These are phyloP conservation scores for Cryomyces antarcticus DNA, from an alignment of 495 filamentous ascomycete species.

Conservation along the genomic window DNA sequence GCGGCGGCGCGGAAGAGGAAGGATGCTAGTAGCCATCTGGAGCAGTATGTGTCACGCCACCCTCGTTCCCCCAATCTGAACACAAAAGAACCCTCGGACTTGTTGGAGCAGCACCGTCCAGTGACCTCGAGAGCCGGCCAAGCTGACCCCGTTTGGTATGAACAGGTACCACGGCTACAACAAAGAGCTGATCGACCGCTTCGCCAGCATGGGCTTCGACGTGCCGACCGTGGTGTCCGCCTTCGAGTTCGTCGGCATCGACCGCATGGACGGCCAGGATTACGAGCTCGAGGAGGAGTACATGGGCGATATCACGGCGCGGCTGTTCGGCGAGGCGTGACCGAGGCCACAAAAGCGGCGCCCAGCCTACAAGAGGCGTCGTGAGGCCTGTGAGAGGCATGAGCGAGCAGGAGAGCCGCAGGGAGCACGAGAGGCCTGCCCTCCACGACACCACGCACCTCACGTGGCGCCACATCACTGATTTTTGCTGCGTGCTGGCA, in stretches of 20 bases:
- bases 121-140: no score
- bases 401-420: no score
- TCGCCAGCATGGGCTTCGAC: conserved; percentile 84
- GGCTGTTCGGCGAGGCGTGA: conserved; percentile 52
- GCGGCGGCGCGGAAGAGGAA: conserved; percentile 26
- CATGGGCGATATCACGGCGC: conserved; percentile 74
- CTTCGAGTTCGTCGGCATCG: conserved; percentile 65
- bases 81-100: no score
- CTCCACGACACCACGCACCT: no score
- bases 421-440: no score
- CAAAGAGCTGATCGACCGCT: conserved; percentile 68
- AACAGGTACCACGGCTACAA: conserved; percentile 76
- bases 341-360: no score
- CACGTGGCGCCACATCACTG: no score
- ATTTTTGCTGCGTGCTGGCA: no score
- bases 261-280: conserved; percentile 52
- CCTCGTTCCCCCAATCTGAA: not conserved
- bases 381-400: no score
- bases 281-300: conserved; percentile 71
- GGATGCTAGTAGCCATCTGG: conserved; percentile 26
- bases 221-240: conserved; percentile 72
- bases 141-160: not conserved
- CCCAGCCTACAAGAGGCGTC: no score
- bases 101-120: no score
- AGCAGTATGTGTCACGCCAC: conserved; percentile 8